Conservation (phyloP, 441 rosid genomes). For the Croton laevigatus region DNA sequence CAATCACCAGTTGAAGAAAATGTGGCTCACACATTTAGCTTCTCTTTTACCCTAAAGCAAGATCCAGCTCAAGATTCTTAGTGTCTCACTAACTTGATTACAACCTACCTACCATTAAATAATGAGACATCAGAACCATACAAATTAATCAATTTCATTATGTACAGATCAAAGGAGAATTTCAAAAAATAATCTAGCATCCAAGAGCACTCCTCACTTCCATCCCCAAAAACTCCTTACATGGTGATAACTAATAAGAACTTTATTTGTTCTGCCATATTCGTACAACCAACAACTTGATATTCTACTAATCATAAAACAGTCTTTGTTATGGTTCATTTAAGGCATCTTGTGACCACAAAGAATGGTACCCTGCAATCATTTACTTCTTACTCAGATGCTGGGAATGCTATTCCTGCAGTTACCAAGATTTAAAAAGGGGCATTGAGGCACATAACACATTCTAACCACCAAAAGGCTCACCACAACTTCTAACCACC, state of each 20-base stretch:
- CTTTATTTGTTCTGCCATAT: not conserved
- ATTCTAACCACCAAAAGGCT: not conserved
- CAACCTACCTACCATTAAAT: not conserved
- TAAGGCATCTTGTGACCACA: not conserved
- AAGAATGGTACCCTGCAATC: not conserved
- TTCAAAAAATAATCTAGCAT: constrained; percentile 1
- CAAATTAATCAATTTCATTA: not conserved
- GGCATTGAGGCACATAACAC: too few relatives aligned
- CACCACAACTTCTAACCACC: not conserved
- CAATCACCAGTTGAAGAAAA: not conserved
- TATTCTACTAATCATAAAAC: not conserved
- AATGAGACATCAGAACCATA: not conserved
- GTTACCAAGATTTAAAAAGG: not conserved
- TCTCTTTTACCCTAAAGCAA: not conserved
- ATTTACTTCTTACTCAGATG: not conserved
- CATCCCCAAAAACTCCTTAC: not conserved
- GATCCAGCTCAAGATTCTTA: not conserved
- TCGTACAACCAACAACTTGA: not conserved
- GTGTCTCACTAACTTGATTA: not conserved
- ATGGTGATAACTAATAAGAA: not conserved
- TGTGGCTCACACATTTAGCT: not conserved
- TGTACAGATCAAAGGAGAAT: not conserved
- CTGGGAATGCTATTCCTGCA: not conserved
- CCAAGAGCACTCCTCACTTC: not conserved
- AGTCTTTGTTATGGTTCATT: not conserved